phyloP scores from a whole-genome alignment of 345 rosid species.

The Cochlearia excelsa region DNA sequence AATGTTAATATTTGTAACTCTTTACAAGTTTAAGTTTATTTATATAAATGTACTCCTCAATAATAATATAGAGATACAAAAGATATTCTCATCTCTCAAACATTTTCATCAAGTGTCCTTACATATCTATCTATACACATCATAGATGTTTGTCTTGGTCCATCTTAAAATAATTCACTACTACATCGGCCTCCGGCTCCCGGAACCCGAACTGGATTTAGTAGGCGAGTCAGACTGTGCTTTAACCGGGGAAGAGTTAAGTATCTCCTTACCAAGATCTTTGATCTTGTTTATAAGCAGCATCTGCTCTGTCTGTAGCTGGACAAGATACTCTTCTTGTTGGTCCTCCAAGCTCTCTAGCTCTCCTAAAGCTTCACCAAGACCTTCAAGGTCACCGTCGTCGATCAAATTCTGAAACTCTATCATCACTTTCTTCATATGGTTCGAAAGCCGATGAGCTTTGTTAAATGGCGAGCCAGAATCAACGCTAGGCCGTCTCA shows the following conservation, averaged over 20 bases:
- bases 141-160: constrained; percentile 23
- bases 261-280: constrained; percentile 84
- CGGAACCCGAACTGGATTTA: constrained; percentile 26
- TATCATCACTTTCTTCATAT: constrained; percentile 63
- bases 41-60: too few relatives aligned
- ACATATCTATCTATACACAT: constrained; percentile 37
- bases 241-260: constrained; percentile 50
- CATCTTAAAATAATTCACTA: constrained; percentile 3
- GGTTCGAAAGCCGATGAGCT: constrained; percentile 42
- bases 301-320: constrained; percentile 84
- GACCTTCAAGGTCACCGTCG: constrained; percentile 62
- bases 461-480: constrained; percentile 56
- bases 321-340: constrained; percentile 75
- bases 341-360: constrained; percentile 67
- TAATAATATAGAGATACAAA: too few relatives aligned
- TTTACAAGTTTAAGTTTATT: too few relatives aligned
- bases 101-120: constrained; percentile 16
- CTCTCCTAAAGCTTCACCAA: constrained; percentile 56
- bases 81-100: background rate
- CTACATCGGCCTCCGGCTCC: constrained; percentile 42
- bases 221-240: constrained; percentile 23
- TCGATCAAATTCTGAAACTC: constrained; percentile 59
- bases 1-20: too few relatives aligned
- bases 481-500: constrained; percentile 49
- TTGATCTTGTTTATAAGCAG: constrained; percentile 76